These are phyloP conservation scores for Hemisphaericaspora lyxosophila DNA, from an alignment of 1,139 yeast species.

Conservation along the genomic window DNA sequence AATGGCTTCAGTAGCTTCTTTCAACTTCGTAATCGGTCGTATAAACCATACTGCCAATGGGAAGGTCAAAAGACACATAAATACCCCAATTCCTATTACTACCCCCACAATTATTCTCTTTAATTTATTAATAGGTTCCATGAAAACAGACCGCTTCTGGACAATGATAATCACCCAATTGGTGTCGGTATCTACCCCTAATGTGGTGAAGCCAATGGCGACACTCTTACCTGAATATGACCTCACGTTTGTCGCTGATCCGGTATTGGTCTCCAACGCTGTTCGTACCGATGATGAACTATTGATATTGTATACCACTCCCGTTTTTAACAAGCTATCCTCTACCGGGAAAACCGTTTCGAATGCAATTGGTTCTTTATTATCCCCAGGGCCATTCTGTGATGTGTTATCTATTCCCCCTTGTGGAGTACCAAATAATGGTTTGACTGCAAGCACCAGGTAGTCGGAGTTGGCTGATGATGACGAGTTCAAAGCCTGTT, in stretches of 20 bases:
- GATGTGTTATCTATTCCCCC: constrained; percentile 13
- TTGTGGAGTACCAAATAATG: constrained; percentile 21
- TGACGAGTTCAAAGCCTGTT: constrained; percentile 49
- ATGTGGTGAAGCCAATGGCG: constrained; percentile 71
- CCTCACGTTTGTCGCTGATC: constrained; percentile 48
- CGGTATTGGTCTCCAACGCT: constrained; percentile 40
- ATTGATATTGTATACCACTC: constrained; percentile 28
- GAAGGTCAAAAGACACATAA: constrained; percentile 72
- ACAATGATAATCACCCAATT: constrained; percentile 79
- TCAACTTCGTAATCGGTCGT: constrained; percentile 75
- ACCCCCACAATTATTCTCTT: constrained; percentile 75
- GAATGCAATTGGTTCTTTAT: constrained; percentile 28
- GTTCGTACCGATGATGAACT: constrained; percentile 36
- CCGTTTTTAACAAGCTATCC: constrained; percentile 19
- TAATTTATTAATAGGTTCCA: constrained; percentile 61
- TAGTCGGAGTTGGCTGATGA: constrained; percentile 36
- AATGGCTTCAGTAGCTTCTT: constrained; percentile 76
- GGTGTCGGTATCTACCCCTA: constrained; percentile 47
- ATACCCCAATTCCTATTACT: constrained; percentile 74
- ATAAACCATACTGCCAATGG: constrained; percentile 86
- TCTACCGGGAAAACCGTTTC: constrained; percentile 36
- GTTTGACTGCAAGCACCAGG: constrained; percentile 33
- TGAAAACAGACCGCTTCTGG: constrained; percentile 58
- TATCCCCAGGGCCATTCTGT: constrained; percentile 2
- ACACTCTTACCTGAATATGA: constrained; percentile 45